Evolutionary conservation across 164 flowering plant species (phyloP).

Genomic region (Pachysandra terminalis): DNA sequence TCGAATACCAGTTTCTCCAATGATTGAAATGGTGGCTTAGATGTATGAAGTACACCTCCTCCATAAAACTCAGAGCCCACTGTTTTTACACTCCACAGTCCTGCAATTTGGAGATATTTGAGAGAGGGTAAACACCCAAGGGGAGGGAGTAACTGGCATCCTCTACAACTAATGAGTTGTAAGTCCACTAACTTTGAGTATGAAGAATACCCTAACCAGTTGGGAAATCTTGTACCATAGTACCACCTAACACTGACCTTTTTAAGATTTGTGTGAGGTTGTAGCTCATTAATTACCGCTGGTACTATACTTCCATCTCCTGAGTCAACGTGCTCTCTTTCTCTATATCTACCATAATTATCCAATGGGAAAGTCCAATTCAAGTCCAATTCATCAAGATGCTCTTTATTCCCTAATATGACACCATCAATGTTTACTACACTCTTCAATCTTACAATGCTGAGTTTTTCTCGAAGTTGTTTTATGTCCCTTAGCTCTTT

Average conservation of each 20-base stretch:
- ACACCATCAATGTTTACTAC: constrained; percentile 6
- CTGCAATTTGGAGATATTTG: constrained; percentile 1
- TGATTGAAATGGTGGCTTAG: constrained; percentile 14
- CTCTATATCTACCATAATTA: not conserved
- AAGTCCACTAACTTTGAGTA: constrained; percentile 14
- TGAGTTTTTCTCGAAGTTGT: constrained; percentile 12
- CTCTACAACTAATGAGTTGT: not conserved
- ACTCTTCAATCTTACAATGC: constrained; percentile 20
- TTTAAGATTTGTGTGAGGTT: constrained; percentile 22
- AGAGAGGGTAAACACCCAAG: constrained; percentile 31
- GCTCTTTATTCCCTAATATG: constrained; percentile 14
- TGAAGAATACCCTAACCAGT: constrained; percentile 24
- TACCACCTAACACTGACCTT: constrained; percentile 11
- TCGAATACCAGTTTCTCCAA: constrained; percentile 13
- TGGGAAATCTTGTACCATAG: constrained; percentile 23
- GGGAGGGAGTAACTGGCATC: constrained; percentile 20
- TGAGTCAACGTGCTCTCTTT: not conserved
- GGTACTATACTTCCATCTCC: constrained; percentile 4
- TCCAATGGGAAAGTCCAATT: constrained; percentile 18
- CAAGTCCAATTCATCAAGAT: constrained; percentile 14
- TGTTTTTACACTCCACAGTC: constrained; percentile 6
- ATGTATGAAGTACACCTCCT: not conserved
- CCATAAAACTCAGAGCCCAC: constrained; percentile 24
- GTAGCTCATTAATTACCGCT: constrained; percentile 22
- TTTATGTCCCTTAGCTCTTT: constrained; percentile 17